These are phyloP conservation scores for Dipteronia dyeriana DNA, from an alignment of 345 rosid species.

Conservation along the genomic window DNA sequence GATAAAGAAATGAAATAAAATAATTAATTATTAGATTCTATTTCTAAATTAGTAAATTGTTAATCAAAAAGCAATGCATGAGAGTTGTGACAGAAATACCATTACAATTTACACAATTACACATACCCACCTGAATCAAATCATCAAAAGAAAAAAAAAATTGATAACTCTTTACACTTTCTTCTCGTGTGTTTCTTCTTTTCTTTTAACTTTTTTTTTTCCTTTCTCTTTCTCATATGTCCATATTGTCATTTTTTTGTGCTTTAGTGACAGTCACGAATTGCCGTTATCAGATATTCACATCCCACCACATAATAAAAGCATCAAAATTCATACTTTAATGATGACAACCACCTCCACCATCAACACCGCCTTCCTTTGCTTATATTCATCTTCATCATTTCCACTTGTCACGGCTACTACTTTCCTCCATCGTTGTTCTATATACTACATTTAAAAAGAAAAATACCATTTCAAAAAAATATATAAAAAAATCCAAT, in stretches of 20 bases:
- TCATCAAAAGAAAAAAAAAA: background rate
- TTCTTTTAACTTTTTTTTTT: background rate
- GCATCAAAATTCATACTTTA: slow-evolving; percentile 36
- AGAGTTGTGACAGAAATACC: too few relatives aligned
- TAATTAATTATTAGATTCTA: too few relatives aligned
- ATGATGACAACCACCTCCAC: slow-evolving; percentile 52
- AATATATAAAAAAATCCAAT: too few relatives aligned
- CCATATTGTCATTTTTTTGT: background rate
- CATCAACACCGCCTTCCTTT: slow-evolving; percentile 14
- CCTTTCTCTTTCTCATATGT: background rate
- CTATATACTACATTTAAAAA: background rate
- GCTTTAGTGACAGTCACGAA: slow-evolving; percentile 26
- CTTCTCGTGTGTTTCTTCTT: background rate
- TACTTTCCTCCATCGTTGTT: slow-evolving; percentile 19
- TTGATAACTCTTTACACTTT: background rate
- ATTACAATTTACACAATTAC: too few relatives aligned
- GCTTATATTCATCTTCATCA: background rate
- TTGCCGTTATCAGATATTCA: slow-evolving; percentile 37
- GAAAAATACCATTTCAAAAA: too few relatives aligned
- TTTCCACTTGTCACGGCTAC: slow-evolving; percentile 28
- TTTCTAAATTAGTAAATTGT: too few relatives aligned
- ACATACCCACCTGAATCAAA: background rate
- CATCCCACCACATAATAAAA: slow-evolving; percentile 20
- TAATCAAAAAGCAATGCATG: too few relatives aligned
- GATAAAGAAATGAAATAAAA: too few relatives aligned